Evolutionary conservation across 2,329 filamentous ascomycete species (phyloP).

Genomic region (Xylariaceae sp.): DNA sequence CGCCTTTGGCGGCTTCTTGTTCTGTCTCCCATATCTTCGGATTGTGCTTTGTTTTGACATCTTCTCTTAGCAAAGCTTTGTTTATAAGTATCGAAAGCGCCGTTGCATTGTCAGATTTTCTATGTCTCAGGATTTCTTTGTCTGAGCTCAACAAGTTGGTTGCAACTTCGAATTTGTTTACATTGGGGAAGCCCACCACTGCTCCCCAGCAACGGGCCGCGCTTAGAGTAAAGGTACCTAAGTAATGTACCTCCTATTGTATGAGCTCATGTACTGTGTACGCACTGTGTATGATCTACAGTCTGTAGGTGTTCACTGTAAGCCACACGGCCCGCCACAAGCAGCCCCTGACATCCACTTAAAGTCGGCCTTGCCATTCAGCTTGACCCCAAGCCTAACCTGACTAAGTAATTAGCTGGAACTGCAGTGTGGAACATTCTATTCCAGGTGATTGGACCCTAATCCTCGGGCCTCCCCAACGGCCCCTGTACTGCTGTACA

Average conservation of each 20-base stretch:
- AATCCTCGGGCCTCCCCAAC: conserved; percentile 4
- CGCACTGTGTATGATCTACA: no score
- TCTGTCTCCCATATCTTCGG: conserved; percentile 48
- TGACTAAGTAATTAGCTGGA: background rate
- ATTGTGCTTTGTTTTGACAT: conserved; percentile 42
- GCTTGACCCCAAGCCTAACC: background rate
- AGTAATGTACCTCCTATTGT: no score
- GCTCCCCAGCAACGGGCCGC: conserved; percentile 10
- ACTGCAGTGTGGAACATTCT: no score
- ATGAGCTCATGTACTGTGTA: no score
- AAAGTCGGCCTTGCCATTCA: no score
- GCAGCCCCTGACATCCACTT: background rate
- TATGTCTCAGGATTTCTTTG: no score
- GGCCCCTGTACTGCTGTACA: background rate
- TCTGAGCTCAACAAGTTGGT: no score
- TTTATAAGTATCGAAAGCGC: no score
- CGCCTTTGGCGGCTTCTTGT: conserved; percentile 41
- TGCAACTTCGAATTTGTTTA: conserved; percentile 20
- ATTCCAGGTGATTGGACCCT: conserved; percentile 15
- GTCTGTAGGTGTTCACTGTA: background rate
- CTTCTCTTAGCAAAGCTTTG: no score
- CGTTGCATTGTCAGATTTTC: no score
- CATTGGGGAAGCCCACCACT: conserved; percentile 7
- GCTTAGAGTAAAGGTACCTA: no score
- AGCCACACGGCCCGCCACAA: conserved; percentile 10